phyloP scores from a whole-genome alignment of 1,284 basidiomycete species.

The Lignosus rhinocerotis region DNA sequence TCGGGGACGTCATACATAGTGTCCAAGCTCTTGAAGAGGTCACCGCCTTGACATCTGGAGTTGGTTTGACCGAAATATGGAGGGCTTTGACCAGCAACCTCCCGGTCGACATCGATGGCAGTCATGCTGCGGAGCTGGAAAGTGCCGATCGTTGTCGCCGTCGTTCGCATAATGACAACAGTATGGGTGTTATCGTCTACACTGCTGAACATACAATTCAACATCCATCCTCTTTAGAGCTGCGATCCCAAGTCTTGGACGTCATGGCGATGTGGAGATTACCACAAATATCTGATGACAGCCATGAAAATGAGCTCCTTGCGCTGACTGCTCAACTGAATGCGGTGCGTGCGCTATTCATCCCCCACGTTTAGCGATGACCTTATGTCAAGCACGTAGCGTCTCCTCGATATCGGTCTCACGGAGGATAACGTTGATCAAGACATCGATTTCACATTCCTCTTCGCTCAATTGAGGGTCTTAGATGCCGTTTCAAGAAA shows the following conservation, averaged over 20 bases:
- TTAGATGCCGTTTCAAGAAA: not conserved
- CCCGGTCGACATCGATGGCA: not conserved
- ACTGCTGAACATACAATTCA: not conserved
- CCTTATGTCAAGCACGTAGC: not conserved
- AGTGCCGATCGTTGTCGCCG: not conserved
- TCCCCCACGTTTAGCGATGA: not conserved
- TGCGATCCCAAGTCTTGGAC: constrained; percentile 41
- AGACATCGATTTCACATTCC: not conserved
- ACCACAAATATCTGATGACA: constrained; percentile 21
- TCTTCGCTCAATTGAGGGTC: constrained; percentile 8
- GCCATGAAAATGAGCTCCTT: constrained; percentile 2
- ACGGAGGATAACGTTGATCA: not conserved
- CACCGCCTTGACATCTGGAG: constrained; percentile 22
- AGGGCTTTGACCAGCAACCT: not conserved
- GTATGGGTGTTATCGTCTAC: not conserved
- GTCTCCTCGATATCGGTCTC: not conserved
- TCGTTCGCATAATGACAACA: not conserved
- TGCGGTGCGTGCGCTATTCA: not conserved
- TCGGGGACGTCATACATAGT: constrained; percentile 1
- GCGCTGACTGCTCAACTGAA: constrained; percentile 7
- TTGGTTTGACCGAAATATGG: constrained; percentile 25
- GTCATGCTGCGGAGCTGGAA: constrained; percentile 5
- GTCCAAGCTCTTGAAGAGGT: constrained; percentile 5
- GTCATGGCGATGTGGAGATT: constrained; percentile 43
- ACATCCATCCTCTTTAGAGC: constrained; percentile 20